Percentiles rank a stretch among this genome's conserved stretches.
phyloP scores from a whole-genome alignment of 2,329 filamentous ascomycete genomes.

The Annulohypoxylon truncatum region DNA sequence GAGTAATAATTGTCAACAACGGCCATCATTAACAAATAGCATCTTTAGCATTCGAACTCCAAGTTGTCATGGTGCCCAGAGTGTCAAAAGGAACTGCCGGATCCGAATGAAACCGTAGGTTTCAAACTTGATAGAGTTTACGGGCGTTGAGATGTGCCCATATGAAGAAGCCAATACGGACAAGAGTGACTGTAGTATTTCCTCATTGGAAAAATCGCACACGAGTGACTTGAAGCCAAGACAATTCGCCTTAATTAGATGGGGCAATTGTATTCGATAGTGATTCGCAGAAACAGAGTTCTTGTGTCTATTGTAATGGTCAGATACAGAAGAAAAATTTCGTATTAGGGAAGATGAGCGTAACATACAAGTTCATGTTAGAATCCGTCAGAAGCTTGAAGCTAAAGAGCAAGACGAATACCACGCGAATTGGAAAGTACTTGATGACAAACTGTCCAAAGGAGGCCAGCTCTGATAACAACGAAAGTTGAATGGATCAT shows the following conservation, averaged over 20 bases:
- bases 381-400: background rate
- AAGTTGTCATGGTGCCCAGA: background rate
- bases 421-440: background rate
- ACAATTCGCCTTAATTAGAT: background rate
- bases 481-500: background rate
- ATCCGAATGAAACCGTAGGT: background rate
- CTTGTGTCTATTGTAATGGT: background rate
- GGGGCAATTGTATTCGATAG: background rate
- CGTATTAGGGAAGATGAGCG: background rate
- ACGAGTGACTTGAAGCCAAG: background rate
- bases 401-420: background rate
- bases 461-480: background rate
- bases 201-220: background rate
- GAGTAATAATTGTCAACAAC: background rate
- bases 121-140: background rate
- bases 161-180: background rate
- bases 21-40: background rate
- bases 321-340: background rate
- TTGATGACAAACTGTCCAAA: background rate
- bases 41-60: constrained; percentile 34
- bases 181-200: background rate
- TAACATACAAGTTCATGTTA: background rate
- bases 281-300: background rate
- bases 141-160: background rate
- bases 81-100: background rate